Evolutionary conservation across 345 rosid species (phyloP).

Genomic region (Anastatica hierochuntica): DNA sequence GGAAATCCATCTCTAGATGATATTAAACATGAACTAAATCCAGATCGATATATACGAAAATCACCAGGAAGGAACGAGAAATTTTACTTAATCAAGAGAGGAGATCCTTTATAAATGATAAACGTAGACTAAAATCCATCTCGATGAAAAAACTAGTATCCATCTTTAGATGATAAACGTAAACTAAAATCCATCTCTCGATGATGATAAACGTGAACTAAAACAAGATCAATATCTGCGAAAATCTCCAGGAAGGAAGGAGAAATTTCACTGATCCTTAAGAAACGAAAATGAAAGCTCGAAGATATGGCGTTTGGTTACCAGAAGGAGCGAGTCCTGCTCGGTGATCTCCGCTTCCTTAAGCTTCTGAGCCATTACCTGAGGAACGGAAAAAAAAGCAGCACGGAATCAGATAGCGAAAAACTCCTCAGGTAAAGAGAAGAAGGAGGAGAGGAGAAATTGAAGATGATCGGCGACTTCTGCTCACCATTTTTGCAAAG

Average conservation of each 20-base stretch:
- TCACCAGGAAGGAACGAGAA: neutral
- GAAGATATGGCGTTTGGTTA: constrained; percentile 20
- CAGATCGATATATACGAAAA: neutral
- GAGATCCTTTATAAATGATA: too few species aligned
- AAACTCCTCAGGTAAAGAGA: neutral
- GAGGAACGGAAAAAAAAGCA: neutral
- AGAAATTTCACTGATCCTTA: too few species aligned
- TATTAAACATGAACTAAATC: neutral
- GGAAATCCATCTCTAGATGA: neutral
- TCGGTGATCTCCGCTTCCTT: constrained; percentile 94
- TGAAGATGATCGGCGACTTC: constrained; percentile 10
- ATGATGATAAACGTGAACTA: too few species aligned
- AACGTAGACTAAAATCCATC: too few species aligned
- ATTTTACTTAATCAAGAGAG: neutral
- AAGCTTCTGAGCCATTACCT: constrained; percentile 78
- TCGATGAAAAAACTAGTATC: too few species aligned
- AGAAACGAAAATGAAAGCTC: neutral
- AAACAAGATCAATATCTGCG: too few species aligned
- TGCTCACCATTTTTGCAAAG: constrained; percentile 42
- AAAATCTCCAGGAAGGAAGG: too few species aligned
- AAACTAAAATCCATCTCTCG: too few species aligned
- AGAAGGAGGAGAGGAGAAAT: neutral
- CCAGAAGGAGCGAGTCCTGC: constrained; percentile 98
- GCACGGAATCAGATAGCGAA: neutral
- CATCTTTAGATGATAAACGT: too few species aligned